Percentiles rank a stretch among this genome's conserved stretches.
These are phyloP conservation scores for Cytospora mali DNA, from an alignment of 2,329 filamentous ascomycete genomes.

Conservation along the genomic window DNA sequence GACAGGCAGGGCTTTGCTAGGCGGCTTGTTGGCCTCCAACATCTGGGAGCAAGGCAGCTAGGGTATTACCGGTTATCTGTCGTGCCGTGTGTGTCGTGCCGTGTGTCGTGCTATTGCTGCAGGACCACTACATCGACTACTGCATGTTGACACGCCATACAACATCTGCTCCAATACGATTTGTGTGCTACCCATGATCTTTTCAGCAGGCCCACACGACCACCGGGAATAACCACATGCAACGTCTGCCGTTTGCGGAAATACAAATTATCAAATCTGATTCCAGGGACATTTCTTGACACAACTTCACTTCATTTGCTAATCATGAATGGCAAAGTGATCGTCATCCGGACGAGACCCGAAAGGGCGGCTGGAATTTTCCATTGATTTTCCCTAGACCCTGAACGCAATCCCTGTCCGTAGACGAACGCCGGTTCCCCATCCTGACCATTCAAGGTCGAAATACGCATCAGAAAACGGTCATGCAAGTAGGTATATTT, in stretches of 20 bases:
- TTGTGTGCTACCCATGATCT: not conserved
- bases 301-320: slow-evolving; percentile 11
- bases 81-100: not conserved
- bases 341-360: slow-evolving; percentile 18
- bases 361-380: slow-evolving; percentile 28
- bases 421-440: slow-evolving; percentile 27
- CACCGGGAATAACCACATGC: not conserved
- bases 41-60: too few species aligned
- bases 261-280: not conserved
- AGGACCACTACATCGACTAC: not conserved
- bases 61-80: too few species aligned
- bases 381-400: slow-evolving; percentile 28
- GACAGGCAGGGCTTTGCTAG: too few species aligned
- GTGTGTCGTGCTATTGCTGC: not conserved
- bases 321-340: not conserved
- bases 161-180: not conserved
- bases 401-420: slow-evolving; percentile 29
- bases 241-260: too few species aligned
- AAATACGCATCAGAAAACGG: slow-evolving; percentile 15
- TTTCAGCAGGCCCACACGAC: not conserved
- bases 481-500: slow-evolving; percentile 17
- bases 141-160: not conserved
- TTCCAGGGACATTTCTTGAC: not conserved
- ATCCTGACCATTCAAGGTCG: slow-evolving; percentile 26
- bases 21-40: too few species aligned